phyloP scores from a whole-genome alignment of 164 flowering plant species.

The Berberis vulgaris region DNA sequence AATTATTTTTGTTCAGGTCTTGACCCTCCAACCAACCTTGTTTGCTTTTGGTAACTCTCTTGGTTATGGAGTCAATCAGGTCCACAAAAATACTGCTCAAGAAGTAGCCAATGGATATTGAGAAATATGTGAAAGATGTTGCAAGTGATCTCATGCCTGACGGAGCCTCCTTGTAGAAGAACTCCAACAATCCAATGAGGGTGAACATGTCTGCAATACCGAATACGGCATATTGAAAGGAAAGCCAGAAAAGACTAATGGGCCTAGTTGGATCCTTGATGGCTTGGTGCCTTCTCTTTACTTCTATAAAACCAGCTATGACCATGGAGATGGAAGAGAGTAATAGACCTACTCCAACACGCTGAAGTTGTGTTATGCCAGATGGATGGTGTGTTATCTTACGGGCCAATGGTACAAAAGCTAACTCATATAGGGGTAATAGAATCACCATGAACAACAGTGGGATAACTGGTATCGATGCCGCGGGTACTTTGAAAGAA shows the following conservation, averaged over 20 bases:
- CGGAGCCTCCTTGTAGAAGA: conserved; percentile 65
- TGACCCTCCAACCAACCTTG: conserved; percentile 50
- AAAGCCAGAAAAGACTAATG: conserved; percentile 57
- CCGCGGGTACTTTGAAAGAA: conserved; percentile 30
- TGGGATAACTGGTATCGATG: conserved; percentile 58
- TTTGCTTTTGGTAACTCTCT: conserved; percentile 23
- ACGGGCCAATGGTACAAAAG: conserved; percentile 52
- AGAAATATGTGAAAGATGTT: conserved; percentile 51
- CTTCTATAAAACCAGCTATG: conserved; percentile 45
- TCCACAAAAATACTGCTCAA: conserved; percentile 49
- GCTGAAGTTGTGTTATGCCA: conserved; percentile 61
- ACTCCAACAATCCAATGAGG: conserved; percentile 50
- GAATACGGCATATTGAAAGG: conserved; percentile 49
- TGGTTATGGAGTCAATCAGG: conserved; percentile 36
- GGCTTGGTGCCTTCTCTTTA: conserved; percentile 33
- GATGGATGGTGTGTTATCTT: conserved; percentile 42
- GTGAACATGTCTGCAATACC: conserved; percentile 77
- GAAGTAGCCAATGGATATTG: conserved; percentile 54
- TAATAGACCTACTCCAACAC: conserved; percentile 57
- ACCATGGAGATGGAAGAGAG: conserved; percentile 52
- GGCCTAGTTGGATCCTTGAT: conserved; percentile 17
- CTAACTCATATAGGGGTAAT: conserved; percentile 46
- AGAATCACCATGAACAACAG: conserved; percentile 45
- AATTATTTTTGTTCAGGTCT: conserved; percentile 33
- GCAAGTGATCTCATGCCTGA: conserved; percentile 56